Percentiles rank a stretch among this genome's conserved stretches.
These are phyloP conservation scores for Rhodotorula graminis DNA, from an alignment of 768 basidiomycete genomes.

Conservation along the genomic window DNA sequence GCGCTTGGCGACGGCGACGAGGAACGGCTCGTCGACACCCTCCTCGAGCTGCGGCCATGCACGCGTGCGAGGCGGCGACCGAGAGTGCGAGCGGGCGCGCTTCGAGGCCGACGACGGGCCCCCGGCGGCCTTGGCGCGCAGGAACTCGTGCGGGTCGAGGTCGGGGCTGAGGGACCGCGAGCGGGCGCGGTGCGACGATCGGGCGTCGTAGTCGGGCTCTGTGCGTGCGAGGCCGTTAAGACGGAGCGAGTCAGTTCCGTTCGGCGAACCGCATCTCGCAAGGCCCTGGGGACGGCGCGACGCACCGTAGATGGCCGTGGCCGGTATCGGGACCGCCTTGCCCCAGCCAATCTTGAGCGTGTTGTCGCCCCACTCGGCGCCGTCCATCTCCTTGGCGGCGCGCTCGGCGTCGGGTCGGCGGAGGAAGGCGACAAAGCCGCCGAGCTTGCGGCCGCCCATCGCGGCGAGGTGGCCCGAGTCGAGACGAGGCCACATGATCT, in stretches of 20 bases:
- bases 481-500: slow-evolving; percentile 95
- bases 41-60: slow-evolving; percentile 49
- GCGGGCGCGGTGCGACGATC: slow-evolving; percentile 45
- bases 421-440: slow-evolving; percentile 97
- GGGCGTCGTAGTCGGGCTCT: slow-evolving; percentile 39
- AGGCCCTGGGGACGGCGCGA: no score
- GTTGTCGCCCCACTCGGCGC: slow-evolving; percentile 89
- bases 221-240: not conserved
- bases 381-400: slow-evolving; percentile 84
- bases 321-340: slow-evolving; percentile 83
- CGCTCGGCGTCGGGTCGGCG: slow-evolving; percentile 82
- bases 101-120: slow-evolving; percentile 9
- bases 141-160: slow-evolving; percentile 35
- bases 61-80: slow-evolving; percentile 47
- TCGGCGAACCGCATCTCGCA: not conserved
- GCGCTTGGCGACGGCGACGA: slow-evolving; percentile 78
- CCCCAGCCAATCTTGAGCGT: slow-evolving; percentile 90
- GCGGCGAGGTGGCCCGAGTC: slow-evolving; percentile 38
- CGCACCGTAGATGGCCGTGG: slow-evolving; percentile 50
- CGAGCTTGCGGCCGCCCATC: slow-evolving; percentile 65
- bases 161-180: slow-evolving; percentile 31
- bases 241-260: not conserved
- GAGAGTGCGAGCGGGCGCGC: slow-evolving; percentile 48
- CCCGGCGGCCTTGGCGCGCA: slow-evolving; percentile 19
- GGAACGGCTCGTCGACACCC: slow-evolving; percentile 75